These are phyloP conservation scores for Triticum aestivum DNA, from an alignment of 176 grass and related monocot genomes.

Conservation along the genomic window IWGSC_CS_RefSeq_v2.1 NC_057799.1:11755332-11755831, in stretches of 20 bases:
- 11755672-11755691: not conserved
- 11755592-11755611: not conserved
- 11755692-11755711: not conserved
- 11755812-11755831: conserved; percentile 8
- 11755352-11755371: conserved; percentile 57
- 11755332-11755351: conserved; percentile 33
- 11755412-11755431: conserved; percentile 57
- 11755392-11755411: conserved; percentile 61
- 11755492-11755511: conserved; percentile 40
- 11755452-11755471: conserved; percentile 49
- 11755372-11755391: conserved; percentile 56
- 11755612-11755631: not conserved
- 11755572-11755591: conserved; percentile 25
- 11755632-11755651: not conserved
- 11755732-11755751: conserved; percentile 23
- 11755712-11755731: conserved; percentile 51
- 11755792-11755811: conserved; percentile 48
- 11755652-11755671: not conserved
- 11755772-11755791: conserved; percentile 46
- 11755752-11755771: conserved; percentile 63
- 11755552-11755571: conserved; percentile 84
- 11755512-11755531: not conserved
- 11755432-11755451: conserved; percentile 47
- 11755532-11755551: conserved; percentile 36
- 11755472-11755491: conserved; percentile 27